A percentile compares a stretch with the other conserved stretches of the same genome.
These are phyloP conservation scores for Fremontodendron californicum DNA, from an alignment of 345 rosid species.

Conservation along the genomic window DNA sequence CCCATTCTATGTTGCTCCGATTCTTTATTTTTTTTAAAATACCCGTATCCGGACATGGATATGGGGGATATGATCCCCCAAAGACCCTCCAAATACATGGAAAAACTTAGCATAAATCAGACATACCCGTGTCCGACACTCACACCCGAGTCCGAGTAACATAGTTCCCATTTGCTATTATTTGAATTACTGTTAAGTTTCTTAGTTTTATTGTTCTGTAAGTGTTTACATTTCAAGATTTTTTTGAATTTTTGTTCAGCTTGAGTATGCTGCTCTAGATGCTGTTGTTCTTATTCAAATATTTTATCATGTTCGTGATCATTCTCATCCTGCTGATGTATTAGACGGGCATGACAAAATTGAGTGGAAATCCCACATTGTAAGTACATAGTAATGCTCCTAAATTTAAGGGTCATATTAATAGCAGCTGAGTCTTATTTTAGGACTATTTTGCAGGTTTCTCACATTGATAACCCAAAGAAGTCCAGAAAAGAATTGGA, in stretches of 20 bases:
- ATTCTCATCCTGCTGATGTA: conserved; percentile 35
- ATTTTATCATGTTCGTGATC: conserved; percentile 46
- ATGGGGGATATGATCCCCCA: no score
- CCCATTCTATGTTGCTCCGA: no score
- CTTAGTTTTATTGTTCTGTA: background rate
- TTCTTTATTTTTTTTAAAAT: no score
- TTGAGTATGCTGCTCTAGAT: conserved; percentile 92
- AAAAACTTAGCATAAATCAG: no score
- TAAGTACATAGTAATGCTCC: conserved; percentile 33
- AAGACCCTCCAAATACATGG: no score
- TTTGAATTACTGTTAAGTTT: background rate
- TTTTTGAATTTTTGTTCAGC: conserved; percentile 38
- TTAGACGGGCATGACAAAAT: conserved; percentile 35
- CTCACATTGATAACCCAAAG: conserved; percentile 48
- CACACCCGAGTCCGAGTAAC: no score
- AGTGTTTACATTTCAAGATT: no score
- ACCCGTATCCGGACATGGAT: no score
- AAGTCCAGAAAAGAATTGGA: conserved; percentile 23
- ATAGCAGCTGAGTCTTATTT: background rate
- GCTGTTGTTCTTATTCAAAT: conserved; percentile 84
- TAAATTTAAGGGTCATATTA: background rate
- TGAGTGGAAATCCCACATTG: conserved; percentile 79
- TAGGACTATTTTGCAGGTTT: conserved; percentile 38
- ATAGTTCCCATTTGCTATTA: background rate
- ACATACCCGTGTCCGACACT: no score